These are phyloP conservation scores for Chaetothyriales sp. DNA, from an alignment of 2,329 filamentous ascomycete genomes.

Conservation along the genomic window DNA sequence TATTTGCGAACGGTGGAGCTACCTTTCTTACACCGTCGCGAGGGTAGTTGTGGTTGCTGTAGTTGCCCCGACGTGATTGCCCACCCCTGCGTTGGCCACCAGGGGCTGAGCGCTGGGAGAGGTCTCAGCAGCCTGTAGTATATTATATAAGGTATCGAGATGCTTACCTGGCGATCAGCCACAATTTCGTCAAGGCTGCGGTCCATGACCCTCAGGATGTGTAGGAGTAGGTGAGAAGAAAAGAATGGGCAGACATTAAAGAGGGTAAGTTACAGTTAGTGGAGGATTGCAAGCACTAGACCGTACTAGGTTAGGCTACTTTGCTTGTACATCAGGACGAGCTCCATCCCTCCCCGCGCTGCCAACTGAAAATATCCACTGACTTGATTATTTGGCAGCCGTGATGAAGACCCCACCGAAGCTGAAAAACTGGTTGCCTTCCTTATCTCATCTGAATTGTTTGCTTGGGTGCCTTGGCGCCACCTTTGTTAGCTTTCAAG, in stretches of 20 bases:
- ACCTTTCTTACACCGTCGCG: constrained; percentile 90
- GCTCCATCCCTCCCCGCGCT: too few relatives aligned
- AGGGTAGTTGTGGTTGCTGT: constrained; percentile 45
- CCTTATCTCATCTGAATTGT: too few relatives aligned
- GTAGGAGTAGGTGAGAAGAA: not conserved
- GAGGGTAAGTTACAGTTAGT: too few relatives aligned
- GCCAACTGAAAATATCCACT: too few relatives aligned
- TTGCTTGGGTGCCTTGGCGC: too few relatives aligned
- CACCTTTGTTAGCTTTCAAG: too few relatives aligned
- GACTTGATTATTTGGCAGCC: too few relatives aligned
- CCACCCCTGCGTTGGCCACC: constrained; percentile 24
- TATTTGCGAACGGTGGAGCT: constrained; percentile 18
- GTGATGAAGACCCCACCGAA: too few relatives aligned
- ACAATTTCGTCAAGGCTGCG: constrained; percentile 51
- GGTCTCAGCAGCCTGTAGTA: constrained; percentile 7
- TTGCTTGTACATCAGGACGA: too few relatives aligned
- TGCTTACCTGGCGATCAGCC: constrained; percentile 42
- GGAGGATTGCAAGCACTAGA: too few relatives aligned
- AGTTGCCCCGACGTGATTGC: constrained; percentile 24
- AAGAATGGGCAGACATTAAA: not conserved
- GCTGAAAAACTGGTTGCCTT: too few relatives aligned
- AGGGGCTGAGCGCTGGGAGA: constrained; percentile 8
- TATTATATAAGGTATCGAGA: constrained; percentile 2
- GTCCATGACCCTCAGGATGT: constrained; percentile 35
- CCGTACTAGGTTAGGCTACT: too few relatives aligned